These are phyloP conservation scores for Ceratocystis colombiana DNA, from an alignment of 2,329 filamentous ascomycete species.

Conservation along the genomic window DNA sequence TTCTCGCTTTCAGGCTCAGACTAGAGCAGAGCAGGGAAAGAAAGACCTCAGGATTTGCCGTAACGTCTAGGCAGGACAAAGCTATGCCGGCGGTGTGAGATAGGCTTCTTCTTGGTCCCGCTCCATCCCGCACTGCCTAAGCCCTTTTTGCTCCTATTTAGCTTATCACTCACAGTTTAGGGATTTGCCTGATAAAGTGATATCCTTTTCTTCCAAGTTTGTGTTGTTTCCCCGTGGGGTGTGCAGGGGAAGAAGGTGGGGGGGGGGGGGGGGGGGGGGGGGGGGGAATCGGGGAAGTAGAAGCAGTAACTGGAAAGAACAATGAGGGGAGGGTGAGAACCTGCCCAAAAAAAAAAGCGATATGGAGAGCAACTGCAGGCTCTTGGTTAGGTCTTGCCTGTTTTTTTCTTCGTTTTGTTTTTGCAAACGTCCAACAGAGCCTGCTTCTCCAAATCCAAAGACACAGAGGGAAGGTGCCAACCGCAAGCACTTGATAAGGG, in stretches of 20 bases:
- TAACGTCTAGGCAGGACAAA: neutral
- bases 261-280: neutral
- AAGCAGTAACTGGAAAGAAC: neutral
- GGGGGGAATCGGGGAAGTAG: neutral
- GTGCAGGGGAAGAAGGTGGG: neutral
- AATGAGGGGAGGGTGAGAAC: neutral
- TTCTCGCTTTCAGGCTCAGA: neutral
- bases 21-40: neutral
- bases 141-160: neutral
- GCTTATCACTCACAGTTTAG: neutral
- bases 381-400: neutral
- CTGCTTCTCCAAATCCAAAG: neutral
- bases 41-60: neutral
- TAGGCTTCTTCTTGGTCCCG: neutral
- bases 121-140: conserved; percentile 3
- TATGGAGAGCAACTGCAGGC: neutral
- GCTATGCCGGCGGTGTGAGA: conserved; percentile 8
- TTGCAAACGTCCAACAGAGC: neutral
- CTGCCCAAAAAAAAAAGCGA: neutral
- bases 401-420: neutral
- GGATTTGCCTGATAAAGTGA: neutral
- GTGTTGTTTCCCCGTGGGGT: conserved; percentile 8
- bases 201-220: neutral
- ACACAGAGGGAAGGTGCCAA: neutral
- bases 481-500: neutral